Percentiles rank a stretch among this genome's conserved stretches.
These are phyloP conservation scores for Xylariaceae sp. DNA, from an alignment of 2,329 filamentous ascomycete genomes.

Conservation along the genomic window DNA sequence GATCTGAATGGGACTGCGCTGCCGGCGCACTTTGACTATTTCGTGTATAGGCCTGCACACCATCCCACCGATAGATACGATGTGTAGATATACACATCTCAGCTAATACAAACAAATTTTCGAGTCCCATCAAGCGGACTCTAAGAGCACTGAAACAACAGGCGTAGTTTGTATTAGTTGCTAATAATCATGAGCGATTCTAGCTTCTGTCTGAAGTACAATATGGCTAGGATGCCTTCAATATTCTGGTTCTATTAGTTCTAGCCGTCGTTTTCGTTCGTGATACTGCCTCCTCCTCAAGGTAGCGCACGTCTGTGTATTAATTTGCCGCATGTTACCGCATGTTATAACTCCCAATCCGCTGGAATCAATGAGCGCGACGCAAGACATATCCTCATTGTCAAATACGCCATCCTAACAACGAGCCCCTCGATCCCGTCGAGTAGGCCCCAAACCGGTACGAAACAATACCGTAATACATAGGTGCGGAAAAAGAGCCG, in stretches of 20 bases:
- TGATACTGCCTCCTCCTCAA: neutral
- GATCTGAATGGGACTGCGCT: conserved; percentile 48
- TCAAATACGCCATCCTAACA: neutral
- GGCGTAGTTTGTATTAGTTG: neutral
- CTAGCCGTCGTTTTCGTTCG: neutral
- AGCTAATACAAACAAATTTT: neutral
- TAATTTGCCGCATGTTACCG: neutral
- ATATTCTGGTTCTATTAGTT: neutral
- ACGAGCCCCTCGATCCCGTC: neutral
- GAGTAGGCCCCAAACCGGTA: too few species aligned
- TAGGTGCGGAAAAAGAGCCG: too few species aligned
- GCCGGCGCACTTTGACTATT: conserved; percentile 47
- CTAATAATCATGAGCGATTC: neutral
- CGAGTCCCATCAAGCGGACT: neutral
- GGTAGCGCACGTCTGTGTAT: neutral
- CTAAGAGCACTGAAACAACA: neutral
- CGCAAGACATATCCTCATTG: neutral
- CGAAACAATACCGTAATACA: too few species aligned
- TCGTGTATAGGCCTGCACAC: conserved; percentile 45
- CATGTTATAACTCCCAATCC: neutral
- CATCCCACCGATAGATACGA: conserved; percentile 47
- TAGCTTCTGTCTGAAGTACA: neutral
- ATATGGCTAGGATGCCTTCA: neutral
- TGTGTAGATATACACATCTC: conserved; percentile 23
- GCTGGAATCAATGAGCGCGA: neutral